Base-by-base conservation (phyloP, 1,139 yeast species). In the Taphrina confusa region DNA sequence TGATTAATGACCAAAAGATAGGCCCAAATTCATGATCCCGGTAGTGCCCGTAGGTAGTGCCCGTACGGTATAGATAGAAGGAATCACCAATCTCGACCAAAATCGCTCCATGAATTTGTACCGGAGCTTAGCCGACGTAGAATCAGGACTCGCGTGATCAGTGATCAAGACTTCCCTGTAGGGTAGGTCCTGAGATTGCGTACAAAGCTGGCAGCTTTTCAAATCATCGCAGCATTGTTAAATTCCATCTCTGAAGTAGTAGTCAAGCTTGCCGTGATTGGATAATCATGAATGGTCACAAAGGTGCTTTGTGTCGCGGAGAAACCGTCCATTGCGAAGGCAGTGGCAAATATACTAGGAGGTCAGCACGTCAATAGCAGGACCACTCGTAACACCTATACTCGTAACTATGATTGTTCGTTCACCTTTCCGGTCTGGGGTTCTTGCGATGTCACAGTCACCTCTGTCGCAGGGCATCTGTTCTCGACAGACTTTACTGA, bases 251-350 rank as follows among this genome's bases (percentile, higher is more conserved):
- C n/a, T n/a, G n/a, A n/a, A n/a, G n/a, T n/a, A n/a, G n/a, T n/a
- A n/a, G n/a, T n/a, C n/a, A n/a, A n/a, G n/a, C n/a, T n/a, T n/a
- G n/a, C n/a, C n/a, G n/a, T n/a, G n/a, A n/a, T n/a, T n/a, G n/a
- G n/a, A n/a, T n/a, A 20, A 34, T 1, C 3, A 4, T 45, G 50
- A 28, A 16, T 16, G 12, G 6, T 9, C 5, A 85, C 86, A 90
- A 83, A 77, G 69, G 82, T 94, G 4, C 80, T 94, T 60, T 92
- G 97, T 73, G 97, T 94, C 62, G 98, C 99, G 1, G 99, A 94
- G 74, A 94, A 94, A 74, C 95, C 95, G 61, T 87, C 96, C 1
- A 92, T 94, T 57, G 95, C 97, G 8, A 88, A 85, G 70, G 87
- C 90, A 25, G 92, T 94, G 12, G 82, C 96, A 0, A 71, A 74